Conservation (phyloP, 1,284 basidiomycete species). For the Cryptococcus sp. region DNA sequence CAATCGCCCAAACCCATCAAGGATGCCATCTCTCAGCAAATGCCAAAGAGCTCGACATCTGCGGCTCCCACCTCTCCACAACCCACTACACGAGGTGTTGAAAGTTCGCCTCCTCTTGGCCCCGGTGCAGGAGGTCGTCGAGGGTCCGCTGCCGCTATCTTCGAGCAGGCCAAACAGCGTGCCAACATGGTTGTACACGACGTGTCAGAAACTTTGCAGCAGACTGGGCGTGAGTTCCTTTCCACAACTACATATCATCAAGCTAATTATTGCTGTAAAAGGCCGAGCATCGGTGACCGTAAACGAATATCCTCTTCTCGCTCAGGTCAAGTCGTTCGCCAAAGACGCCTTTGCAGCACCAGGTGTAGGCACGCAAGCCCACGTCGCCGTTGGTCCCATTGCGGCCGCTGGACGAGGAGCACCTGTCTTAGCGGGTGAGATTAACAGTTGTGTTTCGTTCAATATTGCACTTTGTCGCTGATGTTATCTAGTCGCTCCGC, state of each 20-base stretch:
- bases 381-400: conserved; percentile 1
- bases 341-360: conserved; percentile 8
- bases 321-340: conserved; percentile 23
- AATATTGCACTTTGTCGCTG: too few relatives aligned
- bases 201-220: conserved; percentile 4
- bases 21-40: conserved; percentile 7
- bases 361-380: conserved; percentile 1
- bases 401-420: neutral
- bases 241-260: neutral
- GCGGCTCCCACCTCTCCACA: conserved; percentile 1
- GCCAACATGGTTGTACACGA: conserved; percentile 14
- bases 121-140: conserved; percentile 8
- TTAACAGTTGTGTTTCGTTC: too few relatives aligned
- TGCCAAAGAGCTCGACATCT: neutral
- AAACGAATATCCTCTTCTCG: conserved; percentile 6
- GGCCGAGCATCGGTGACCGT: conserved; percentile 20
- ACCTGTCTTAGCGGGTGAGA: too few relatives aligned
- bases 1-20: conserved; percentile 12
- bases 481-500: conserved; percentile 11
- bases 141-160: conserved; percentile 19
- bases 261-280: neutral
- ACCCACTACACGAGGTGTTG: neutral
- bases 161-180: conserved; percentile 28
- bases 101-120: neutral
- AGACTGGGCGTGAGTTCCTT: neutral